Evolutionary conservation across 2,329 filamentous ascomycete species (phyloP).

Genomic region (Bipolaris oryzae): DNA sequence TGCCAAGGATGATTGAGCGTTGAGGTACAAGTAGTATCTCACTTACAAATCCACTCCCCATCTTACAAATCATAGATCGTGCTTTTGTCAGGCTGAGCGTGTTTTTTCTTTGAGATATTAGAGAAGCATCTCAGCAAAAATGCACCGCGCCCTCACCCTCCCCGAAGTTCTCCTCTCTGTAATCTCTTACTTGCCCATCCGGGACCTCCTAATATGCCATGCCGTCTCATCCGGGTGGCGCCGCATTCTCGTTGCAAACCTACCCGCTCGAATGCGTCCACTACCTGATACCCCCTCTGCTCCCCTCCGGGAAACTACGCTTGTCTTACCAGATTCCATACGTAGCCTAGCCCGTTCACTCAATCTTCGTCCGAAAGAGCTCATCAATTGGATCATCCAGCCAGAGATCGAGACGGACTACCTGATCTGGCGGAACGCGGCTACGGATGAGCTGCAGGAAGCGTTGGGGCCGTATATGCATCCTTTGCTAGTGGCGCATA

Average conservation of each 20-base stretch:
- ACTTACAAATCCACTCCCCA: no score
- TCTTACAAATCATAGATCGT: no score
- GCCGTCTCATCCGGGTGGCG: conserved; percentile 13
- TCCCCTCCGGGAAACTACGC: neutral
- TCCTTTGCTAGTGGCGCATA: conserved; percentile 4
- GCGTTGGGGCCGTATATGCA: conserved; percentile 14
- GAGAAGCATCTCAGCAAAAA: neutral
- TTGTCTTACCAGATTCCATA: neutral
- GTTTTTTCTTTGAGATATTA: no score
- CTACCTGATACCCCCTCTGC: conserved; percentile 7
- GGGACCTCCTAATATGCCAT: conserved; percentile 3
- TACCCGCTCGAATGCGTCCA: conserved; percentile 13
- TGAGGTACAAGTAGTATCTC: no score
- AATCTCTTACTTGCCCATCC: conserved; percentile 12
- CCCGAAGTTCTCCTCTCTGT: conserved; percentile 23
- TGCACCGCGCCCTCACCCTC: conserved; percentile 22
- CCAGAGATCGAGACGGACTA: conserved; percentile 9
- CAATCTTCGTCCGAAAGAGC: neutral
- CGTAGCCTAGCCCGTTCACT: neutral
- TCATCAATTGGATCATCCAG: neutral
- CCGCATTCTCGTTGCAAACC: conserved; percentile 10
- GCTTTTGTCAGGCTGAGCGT: no score
- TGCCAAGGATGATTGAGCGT: no score
- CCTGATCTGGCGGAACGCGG: conserved; percentile 19
- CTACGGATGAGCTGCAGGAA: conserved; percentile 7